Base-by-base conservation (phyloP, 805 yeast species). In the Torulaspora delbrueckii region DNA sequence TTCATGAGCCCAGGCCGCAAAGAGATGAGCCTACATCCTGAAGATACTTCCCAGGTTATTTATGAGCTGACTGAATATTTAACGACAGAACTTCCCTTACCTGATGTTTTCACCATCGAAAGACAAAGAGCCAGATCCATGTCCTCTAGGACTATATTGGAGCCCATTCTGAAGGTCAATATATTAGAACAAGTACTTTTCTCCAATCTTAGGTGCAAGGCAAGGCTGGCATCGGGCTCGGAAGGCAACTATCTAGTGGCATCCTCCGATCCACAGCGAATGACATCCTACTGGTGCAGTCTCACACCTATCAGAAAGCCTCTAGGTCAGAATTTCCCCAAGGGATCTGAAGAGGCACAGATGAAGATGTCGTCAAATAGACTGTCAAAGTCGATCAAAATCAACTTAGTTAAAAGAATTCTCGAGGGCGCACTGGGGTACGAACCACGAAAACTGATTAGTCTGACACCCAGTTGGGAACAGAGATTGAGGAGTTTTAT, bases 51-150 rank as follows among this genome's bases (percentile, higher is more conserved):
- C 1, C 31, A 52, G 3, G 50, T 62, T 2, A 57, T 61, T 3
- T 47, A 48, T 10, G 47, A 48, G 4, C 49, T 68, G 3, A 59
- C 64, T 0, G 59, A 67, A 12, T 42, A 58, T 19, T 48, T 67
- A 9, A 56, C 60, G 2, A 18, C 42, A 1, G 43, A 46, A 3
- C 37, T 48, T 2, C 33, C 47, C 1, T 25, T 48, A 0, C 75
- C 79, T 0, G 73, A 73, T 46, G 57, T 71, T 2, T 68, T 77
- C 2, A 54, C 80, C 8, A 63, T 81, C 2, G 87, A 82, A 54
- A 56, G 79, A 46, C 87, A 82, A 57, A 55, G 86, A 32, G 67
- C 74, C 33, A 67, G 86, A 40, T 69, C 78, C 0, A 63, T 62
- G 51, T 76, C 82, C 0, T 65, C 75, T 1, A 65, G 68, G 8